Base-by-base conservation (phyloP, 768 basidiomycete species). In the Gyrodon lividus region DNA sequence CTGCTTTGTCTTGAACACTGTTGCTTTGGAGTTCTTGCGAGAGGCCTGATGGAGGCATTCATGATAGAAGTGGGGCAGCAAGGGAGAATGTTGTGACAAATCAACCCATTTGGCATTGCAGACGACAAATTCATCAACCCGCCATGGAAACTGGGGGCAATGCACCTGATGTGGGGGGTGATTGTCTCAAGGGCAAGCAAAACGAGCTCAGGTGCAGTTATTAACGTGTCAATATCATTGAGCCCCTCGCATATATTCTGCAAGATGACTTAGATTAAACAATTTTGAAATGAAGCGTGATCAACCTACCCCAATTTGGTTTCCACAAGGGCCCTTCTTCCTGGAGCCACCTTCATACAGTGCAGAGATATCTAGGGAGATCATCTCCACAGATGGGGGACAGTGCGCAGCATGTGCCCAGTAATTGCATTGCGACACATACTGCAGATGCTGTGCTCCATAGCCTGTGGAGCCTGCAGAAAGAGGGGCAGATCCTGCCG, bases 71-170 rank as follows among this genome's bases (percentile, higher is more conserved):
- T 55, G 37, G 22, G 19, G 14, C 20, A 20, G n/a, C n/a, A 16
- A 17, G 16, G 19, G 30, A 5, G 3, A 5, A 26, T 55, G 45
- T 13, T 16, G 41, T 17, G 24, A 6, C 14, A 55, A 43, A 31
- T 50, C 34, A 14, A 51, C 54, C 49, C 54, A 55, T 38, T 33
- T 20, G 12, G 30, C 28, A 28, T 55, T 33, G 6, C 26, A 23
- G 12, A 55, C 45, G 13, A 55, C 28, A 13, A 55, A 55, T 28
- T 55, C 45, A 10, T 46, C 19, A 5, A 41, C 40, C 22, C 37
- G 9, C 54, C 54, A 55, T 23, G 7, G 12, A 38, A 55, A 55
- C 6, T 26, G 3, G 5, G 43, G 31, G 6, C 23, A 20, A 33
- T 41, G 45, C 5, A 20, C 30, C 4, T 35, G 17, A 55, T 40